phyloP scores from a whole-genome alignment of 1,284 basidiomycete genomes.

The Agroathelia rolfsii region DNA sequence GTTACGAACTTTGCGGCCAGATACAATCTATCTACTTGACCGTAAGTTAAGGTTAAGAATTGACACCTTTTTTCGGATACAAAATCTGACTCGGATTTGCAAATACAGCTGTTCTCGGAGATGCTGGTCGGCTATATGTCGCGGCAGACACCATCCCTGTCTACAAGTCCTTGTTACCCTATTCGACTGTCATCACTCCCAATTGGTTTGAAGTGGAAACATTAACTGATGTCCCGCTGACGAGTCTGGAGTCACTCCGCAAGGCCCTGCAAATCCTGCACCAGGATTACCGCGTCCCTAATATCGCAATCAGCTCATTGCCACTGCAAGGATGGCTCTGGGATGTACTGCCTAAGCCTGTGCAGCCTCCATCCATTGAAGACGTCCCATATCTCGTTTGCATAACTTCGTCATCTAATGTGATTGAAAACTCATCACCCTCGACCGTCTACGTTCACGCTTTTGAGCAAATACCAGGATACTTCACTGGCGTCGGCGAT shows the following conservation, averaged over 20 bases:
- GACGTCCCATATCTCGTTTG: conserved; percentile 52
- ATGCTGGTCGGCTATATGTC: conserved; percentile 84
- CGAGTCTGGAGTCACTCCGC: conserved; percentile 55
- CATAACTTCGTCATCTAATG: conserved; percentile 49
- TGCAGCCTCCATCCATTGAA: conserved; percentile 26
- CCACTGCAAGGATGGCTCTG: conserved; percentile 50
- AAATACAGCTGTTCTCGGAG: conserved; percentile 74
- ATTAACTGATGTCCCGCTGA: conserved; percentile 64
- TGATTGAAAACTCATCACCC: conserved; percentile 11
- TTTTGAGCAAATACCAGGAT: conserved; percentile 79
- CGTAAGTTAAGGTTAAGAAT: conserved; percentile 71
- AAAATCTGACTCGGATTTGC: conserved; percentile 5
- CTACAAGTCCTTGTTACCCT: conserved; percentile 71
- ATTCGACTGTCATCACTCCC: conserved; percentile 88
- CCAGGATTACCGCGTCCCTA: conserved; percentile 60
- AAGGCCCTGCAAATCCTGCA: conserved; percentile 71
- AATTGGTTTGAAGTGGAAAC: conserved; percentile 97
- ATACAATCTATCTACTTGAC: conserved; percentile 80
- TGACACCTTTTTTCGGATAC: conserved; percentile 5
- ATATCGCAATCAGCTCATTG: conserved; percentile 91
- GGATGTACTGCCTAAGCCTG: conserved; percentile 33
- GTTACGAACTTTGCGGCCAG: conserved; percentile 45
- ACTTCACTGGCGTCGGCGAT: conserved; percentile 96
- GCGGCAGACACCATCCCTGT: conserved; percentile 81
- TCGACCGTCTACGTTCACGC: conserved; percentile 56